Conservation (phyloP, 495 filamentous ascomycete genomes). For the Penicillium lagena region DNA sequence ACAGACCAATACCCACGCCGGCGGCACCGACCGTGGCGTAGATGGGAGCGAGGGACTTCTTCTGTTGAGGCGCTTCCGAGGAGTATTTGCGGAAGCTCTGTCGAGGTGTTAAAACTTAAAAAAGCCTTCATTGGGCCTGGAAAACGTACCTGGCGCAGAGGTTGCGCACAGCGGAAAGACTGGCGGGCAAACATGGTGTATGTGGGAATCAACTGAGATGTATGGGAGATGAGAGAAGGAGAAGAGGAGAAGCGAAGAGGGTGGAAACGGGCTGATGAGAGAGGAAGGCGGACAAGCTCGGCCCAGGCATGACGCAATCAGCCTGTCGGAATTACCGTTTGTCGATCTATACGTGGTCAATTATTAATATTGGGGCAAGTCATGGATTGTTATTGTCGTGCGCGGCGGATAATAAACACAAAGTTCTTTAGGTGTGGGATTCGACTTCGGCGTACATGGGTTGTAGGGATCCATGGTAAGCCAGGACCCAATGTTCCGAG, state of each 20-base stretch:
- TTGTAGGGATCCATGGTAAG: too few species aligned
- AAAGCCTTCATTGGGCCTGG: neutral
- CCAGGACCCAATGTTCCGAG: too few species aligned
- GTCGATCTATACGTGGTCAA: too few species aligned
- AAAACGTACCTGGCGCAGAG: conserved; percentile 39
- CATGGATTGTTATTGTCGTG: too few species aligned
- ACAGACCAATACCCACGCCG: conserved; percentile 37
- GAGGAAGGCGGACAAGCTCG: conserved; percentile 20
- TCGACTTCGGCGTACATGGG: too few species aligned
- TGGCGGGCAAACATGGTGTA: conserved; percentile 43
- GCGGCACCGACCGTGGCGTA: conserved; percentile 34
- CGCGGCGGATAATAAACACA: too few species aligned
- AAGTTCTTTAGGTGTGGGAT: too few species aligned
- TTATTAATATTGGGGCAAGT: too few species aligned
- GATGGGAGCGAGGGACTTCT: conserved; percentile 34
- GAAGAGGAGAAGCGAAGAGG: conserved; percentile 7
- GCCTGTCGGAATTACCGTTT: too few species aligned
- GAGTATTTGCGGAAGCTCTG: conserved; percentile 50
- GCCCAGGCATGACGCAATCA: conserved; percentile 16
- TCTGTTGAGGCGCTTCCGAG: conserved; percentile 35
- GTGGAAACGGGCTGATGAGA: conserved; percentile 22
- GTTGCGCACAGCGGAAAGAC: conserved; percentile 41
- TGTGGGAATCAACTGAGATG: conserved; percentile 10
- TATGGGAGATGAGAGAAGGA: conserved; percentile 4
- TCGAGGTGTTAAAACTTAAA: neutral